Conservation (phyloP, 2,329 filamentous ascomycete genomes). For the Emmonsia crescens region DNA sequence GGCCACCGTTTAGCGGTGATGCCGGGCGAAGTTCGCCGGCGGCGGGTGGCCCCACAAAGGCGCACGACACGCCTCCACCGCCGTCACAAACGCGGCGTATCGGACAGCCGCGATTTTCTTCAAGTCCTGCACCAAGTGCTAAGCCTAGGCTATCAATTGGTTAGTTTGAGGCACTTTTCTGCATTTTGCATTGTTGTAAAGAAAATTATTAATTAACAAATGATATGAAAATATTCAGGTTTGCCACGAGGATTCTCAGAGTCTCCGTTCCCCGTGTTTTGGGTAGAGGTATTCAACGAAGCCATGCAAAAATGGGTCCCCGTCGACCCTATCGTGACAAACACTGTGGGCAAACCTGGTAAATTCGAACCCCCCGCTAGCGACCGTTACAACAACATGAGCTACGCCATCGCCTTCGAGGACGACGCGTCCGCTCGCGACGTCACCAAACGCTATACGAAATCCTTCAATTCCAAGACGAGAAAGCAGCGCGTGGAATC, state of each 20-base stretch:
- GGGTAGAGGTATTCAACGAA: constrained; percentile 83
- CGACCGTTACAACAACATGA: constrained; percentile 64
- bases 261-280: constrained; percentile 74
- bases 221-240: neutral
- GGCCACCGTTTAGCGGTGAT: constrained; percentile 23
- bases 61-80: constrained; percentile 5
- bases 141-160: constrained; percentile 7
- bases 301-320: constrained; percentile 86
- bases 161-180: neutral
- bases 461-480: constrained; percentile 84
- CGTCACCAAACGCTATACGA: constrained; percentile 78
- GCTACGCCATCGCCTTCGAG: constrained; percentile 78
- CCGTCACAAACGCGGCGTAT: constrained; percentile 21
- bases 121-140: constrained; percentile 5
- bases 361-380: constrained; percentile 73
- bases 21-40: constrained; percentile 7
- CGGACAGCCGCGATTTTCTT: constrained; percentile 23
- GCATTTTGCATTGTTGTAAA: neutral
- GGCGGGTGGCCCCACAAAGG: neutral
- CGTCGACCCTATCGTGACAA: constrained; percentile 73
- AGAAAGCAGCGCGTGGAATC: constrained; percentile 67
- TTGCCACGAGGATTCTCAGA: constrained; percentile 24
- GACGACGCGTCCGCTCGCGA: constrained; percentile 68
- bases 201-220: neutral
- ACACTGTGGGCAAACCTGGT: constrained; percentile 62